Base-by-base conservation (phyloP, 441 rosid species). In the Euphorbia schlechtendalii region DNA sequence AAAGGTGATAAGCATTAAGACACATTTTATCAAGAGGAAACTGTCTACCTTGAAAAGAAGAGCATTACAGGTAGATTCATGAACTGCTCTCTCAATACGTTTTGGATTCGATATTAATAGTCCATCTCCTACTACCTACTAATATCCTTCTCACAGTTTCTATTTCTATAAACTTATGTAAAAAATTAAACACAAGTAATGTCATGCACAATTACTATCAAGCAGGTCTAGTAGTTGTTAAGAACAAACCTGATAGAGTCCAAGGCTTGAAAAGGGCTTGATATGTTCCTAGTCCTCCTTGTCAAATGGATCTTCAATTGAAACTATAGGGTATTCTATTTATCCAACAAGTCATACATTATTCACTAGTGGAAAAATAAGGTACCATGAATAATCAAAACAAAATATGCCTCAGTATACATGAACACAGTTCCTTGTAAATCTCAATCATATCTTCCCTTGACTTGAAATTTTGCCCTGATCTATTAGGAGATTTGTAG, bases 231-330 rank as follows among this genome's bases (percentile, higher is more conserved):
- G 48, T 11, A 64, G 55, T 63, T n/a, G 32, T 25, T 22, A 40
- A 22, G 67, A 53, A 63, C 77, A 69, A 69, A 91, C 99, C 98
- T 94, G 99, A 76, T 98, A 91, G 71, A 88, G 80, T 74, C 85
- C 96, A 76, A 91, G 98, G 74, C 80, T 51, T 63, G 94, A 78
- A 63, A 94, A 82, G 24, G 15, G 7, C 80, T 85, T 91, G 72
- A 77, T 77, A 71, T 87, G 96, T 71, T 89, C 98, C 98, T 98
- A 89, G 58, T 94, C 99, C 77, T 91, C 99, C n/a, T n/a, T n/a
- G n/a, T n/a, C n/a, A n/a, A n/a, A n/a, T n/a, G n/a, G n/a, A n/a
- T n/a, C n/a, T n/a, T n/a, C n/a, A n/a, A n/a, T n/a, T n/a, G n/a
- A 89, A 27, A 88, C 82, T 66, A 94, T 86, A 28, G 93, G 96